Evolutionary conservation across 1,284 basidiomycete species (phyloP).

Genomic region (Mycena citricolor): DNA sequence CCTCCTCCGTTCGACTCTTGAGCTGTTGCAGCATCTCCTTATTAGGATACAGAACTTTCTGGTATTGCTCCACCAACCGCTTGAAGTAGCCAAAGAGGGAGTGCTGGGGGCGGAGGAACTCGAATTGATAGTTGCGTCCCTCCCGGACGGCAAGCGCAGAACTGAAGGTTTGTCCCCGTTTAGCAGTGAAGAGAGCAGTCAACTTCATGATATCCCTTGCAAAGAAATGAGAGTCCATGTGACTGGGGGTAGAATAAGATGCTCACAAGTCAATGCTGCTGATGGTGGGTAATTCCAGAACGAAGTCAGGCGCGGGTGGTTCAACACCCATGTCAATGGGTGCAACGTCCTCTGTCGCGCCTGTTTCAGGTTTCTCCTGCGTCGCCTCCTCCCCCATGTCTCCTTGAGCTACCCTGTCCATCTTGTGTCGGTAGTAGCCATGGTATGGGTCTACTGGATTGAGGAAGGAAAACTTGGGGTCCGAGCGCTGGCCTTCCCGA

Average conservation of each 20-base stretch:
- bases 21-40: constrained; percentile 74
- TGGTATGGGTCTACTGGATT: constrained; percentile 95
- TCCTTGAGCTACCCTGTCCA: constrained; percentile 75
- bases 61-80: constrained; percentile 94
- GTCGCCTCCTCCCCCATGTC: constrained; percentile 66
- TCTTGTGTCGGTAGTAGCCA: constrained; percentile 91
- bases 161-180: constrained; percentile 87
- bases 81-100: constrained; percentile 98
- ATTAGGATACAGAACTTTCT: constrained; percentile 84
- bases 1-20: constrained; percentile 59
- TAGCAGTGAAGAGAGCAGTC: constrained; percentile 94
- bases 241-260: constrained; percentile 7
- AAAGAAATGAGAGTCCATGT: constrained; percentile 8
- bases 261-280: constrained; percentile 88
- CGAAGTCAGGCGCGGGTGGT: constrained; percentile 83
- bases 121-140: constrained; percentile 96
- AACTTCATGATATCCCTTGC: constrained; percentile 86
- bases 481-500: constrained; percentile 88
- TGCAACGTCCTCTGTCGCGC: constrained; percentile 34
- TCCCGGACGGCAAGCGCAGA: constrained; percentile 85
- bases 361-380: constrained; percentile 44
- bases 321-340: constrained; percentile 67
- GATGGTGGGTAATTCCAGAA: constrained; percentile 87
- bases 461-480: constrained; percentile 96
- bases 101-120: constrained; percentile 94